Evolutionary conservation across 2,329 filamentous ascomycete genomes (phyloP).

Genomic region (Scleromitrula shiraiana): DNA sequence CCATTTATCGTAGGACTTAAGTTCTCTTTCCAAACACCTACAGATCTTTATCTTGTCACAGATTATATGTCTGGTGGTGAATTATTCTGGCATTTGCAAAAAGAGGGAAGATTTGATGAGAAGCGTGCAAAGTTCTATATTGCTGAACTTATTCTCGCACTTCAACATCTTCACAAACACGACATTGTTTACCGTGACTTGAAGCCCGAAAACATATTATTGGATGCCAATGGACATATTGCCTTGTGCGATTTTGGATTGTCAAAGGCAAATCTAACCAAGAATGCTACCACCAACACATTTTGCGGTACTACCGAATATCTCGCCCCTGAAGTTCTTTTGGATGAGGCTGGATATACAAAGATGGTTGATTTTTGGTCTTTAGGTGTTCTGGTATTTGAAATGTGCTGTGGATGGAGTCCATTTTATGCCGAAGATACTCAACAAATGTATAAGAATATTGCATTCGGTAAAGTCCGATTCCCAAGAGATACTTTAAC

Average conservation of each 20-base stretch:
- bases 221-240: slow-evolving; percentile 96
- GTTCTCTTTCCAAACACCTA: slow-evolving; percentile 96
- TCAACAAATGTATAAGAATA: slow-evolving; percentile 99
- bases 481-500: slow-evolving; percentile 93
- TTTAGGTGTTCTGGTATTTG: slow-evolving; percentile 90
- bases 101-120: slow-evolving; percentile 92
- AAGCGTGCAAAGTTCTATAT: slow-evolving; percentile 97
- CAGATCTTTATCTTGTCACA: slow-evolving; percentile 94
- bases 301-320: slow-evolving; percentile 99
- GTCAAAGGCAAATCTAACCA: slow-evolving; percentile 93
- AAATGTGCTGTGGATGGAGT: slow-evolving; percentile 99
- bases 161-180: slow-evolving; percentile 91
- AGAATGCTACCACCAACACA: slow-evolving; percentile 97
- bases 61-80: slow-evolving; percentile 99
- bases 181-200: slow-evolving; percentile 97
- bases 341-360: slow-evolving; percentile 95
- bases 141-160: slow-evolving; percentile 88
- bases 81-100: slow-evolving; percentile 97
- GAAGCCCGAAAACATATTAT: slow-evolving; percentile 94
- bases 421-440: slow-evolving; percentile 99
- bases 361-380: slow-evolving; percentile 99
- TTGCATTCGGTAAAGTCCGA: slow-evolving; percentile 95
- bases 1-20: slow-evolving; percentile 97
- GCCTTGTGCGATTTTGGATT: slow-evolving; percentile 95
- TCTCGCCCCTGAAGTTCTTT: slow-evolving; percentile 84